Evolutionary conservation across 805 yeast species (phyloP).

Genomic region (Metschnikowia cubensis): DNA sequence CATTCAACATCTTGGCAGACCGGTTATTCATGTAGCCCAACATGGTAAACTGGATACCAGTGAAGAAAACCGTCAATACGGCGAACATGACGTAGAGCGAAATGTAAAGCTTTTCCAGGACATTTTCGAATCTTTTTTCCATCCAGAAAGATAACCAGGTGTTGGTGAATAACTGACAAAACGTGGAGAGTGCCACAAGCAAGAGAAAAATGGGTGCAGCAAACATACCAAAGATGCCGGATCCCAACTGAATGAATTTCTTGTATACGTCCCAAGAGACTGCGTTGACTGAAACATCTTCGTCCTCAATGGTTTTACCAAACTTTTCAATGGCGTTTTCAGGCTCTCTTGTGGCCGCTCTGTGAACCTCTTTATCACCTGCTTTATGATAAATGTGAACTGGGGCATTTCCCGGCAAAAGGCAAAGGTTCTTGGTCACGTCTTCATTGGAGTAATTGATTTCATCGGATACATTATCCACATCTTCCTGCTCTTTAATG

Average conservation of each 20-base stretch:
- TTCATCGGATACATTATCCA: conserved; percentile 22
- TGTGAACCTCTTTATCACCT: conserved; percentile 1
- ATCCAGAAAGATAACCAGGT: conserved; percentile 45
- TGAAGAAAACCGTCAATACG: conserved; percentile 35
- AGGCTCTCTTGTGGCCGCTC: conserved; percentile 2
- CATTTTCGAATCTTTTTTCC: conserved; percentile 28
- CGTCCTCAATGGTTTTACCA: conserved; percentile 35
- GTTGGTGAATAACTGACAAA: conserved; percentile 40
- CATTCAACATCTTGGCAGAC: conserved; percentile 34
- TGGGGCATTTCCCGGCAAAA: conserved; percentile 4
- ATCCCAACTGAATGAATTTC: conserved; percentile 34
- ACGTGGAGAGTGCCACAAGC: conserved; percentile 33
- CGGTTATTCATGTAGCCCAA: conserved; percentile 40
- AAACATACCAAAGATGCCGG: conserved; percentile 33
- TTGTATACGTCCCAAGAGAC: conserved; percentile 38
- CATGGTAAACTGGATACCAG: conserved; percentile 38
- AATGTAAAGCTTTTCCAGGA: conserved; percentile 32
- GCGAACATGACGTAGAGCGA: conserved; percentile 34
- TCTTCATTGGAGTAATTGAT: conserved; percentile 8
- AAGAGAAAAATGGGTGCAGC: conserved; percentile 34
- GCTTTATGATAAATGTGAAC: neutral
- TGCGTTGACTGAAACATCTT: conserved; percentile 36
- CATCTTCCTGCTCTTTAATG: conserved; percentile 22
- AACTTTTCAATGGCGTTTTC: neutral
- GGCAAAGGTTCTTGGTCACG: conserved; percentile 7